Evolutionary conservation across 2,329 filamentous ascomycete species (phyloP), one percentile per base, ranked within the genome.

Genomic region (Emericellopsis atlantica): DNA sequence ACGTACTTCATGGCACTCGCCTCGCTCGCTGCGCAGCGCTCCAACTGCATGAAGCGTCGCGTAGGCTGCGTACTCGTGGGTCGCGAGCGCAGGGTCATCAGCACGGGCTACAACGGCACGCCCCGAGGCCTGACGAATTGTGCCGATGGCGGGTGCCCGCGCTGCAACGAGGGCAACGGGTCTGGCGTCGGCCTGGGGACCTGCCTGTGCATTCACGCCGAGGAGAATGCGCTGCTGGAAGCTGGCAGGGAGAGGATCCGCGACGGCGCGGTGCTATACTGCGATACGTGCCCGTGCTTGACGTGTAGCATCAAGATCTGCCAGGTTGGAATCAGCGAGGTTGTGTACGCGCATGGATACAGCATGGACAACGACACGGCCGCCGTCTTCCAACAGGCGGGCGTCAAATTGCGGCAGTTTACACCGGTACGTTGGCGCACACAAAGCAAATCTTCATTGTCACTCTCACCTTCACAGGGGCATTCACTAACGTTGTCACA

Each of bases 271-370:
- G 84, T 87, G 39, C 66, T 98, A 22, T 98, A 95, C 63, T 95
- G 89, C 61, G 86, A 95, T 57, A 95, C 89, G 49, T 98, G 92
- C 60, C 92, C 92, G 4, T 98, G 92, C 58, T 68, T 98, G 59
- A 98, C 92, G 3, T 98, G 92, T 62, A 95, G 87, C 53, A 94
- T 98, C 67, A 98, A 98, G 67, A 96, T 98, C 54, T 85, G 87
- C 18, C 92, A 98, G 65, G 87, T 96, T 7, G 92, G 92, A 15
- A 95, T 98, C 49, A 79, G 76, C 34, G 92, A 98, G 67, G 92
- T 98, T 12, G 89, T 46, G 12, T 98, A 95, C 54, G 89, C 79
- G 48, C 83, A 93, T 56, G 79, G 84, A 22, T 98, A 98, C 58
- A 90, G 90, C 57, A 95, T 98, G 82, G 92, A 98, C 55, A 75